Evolutionary conservation across 2,329 filamentous ascomycete species (phyloP), one percentile per base, ranked within the genome.

Genomic region (Fusarium dlaminii): DNA sequence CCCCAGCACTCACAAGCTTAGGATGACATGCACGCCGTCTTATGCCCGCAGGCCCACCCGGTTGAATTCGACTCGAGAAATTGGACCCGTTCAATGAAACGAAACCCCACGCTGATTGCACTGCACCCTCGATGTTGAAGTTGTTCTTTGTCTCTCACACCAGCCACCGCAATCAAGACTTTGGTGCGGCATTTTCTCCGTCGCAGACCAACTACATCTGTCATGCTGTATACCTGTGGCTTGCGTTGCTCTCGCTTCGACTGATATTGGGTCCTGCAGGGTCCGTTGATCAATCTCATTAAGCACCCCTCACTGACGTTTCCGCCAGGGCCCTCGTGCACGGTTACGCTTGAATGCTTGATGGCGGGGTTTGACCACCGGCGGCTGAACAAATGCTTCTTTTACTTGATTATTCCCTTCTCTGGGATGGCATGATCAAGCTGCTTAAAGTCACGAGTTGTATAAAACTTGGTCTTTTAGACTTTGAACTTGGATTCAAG

Each of bases 261-360:
- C 52, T 30, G 59, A 58, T 27, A 58, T 65, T 40, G 48, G 60
- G 55, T 67, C 61, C 68, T 75, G 72, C 72, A 75, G 72, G 72
- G 72, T 75, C 72, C 68, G 61, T 75, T 75, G 72, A 75, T 75
- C 72, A 73, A 63, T 69, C 72, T 74, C 58, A 59, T 70, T 70
- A 58, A 68, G 60, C 68, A 57, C 68, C 72, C 72, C 71, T 73
- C 71, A 67, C 43, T 68, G 42, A 51, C 42, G 52, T 59, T 70
- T 70, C 32, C 49, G 57, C 51, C 46, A 37, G 29, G 49, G 58
- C 57, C 70, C 72, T 75, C 56, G 61, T 73, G 68, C 68, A 75
- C 72, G 72, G 72, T 59, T 51, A 58, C 30, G 29, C 45, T 58
- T 55, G 37, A 52, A 36, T 62, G 45, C 32, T 42, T 58, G 55